Base-by-base conservation (phyloP, 441 rosid species). In the Viola pubescens region DNA sequence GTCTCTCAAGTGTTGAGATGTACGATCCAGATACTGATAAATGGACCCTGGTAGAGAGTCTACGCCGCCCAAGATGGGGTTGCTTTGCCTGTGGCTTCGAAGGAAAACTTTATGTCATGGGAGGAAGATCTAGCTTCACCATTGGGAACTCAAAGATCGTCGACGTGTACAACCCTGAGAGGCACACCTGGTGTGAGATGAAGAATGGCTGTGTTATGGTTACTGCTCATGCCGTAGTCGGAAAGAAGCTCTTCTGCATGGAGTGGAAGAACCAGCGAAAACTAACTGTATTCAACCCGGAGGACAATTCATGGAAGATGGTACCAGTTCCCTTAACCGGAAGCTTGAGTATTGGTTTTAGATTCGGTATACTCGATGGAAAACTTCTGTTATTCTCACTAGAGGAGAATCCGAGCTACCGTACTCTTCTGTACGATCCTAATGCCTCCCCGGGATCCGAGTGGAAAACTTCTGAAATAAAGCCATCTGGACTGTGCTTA, bases 231-330 rank as follows among this genome's bases (percentile, higher is more conserved):
- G 97, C 94, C 37, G 94, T 80, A 58, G 67, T 94, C 54, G 92
- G 81, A 12, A 79, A 80, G 58, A 87, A 84, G 73, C 92, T 88
- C 60, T 90, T 78, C 71, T 90, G 97, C 69, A 82, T 87, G 70
- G 95, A 94, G 57, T 94, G 99, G 97, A 94, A 88, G 75, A 85
- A 88, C 81, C 97, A 88, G 76, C 59, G 97, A 78, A 90, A 82
- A 73, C 75, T 94, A 59, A 68, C 87, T 3, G 79, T 94, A 53
- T 87, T 83, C 65, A 69, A 85, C 46, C 79, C 91, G 0, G 94
- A 78, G 41, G 83, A 87, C 8, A 72, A 72, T n/a, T 82, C 94
- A 0, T 88, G 99, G 99, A 82, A 80, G 79, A 76, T 77, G 83
- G 97, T 88, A 16, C 73, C 89, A 0, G 76, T 94, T 59, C 99